Base-by-base conservation (phyloP, 805 yeast species). In the Metschnikowia kofuensis region DNA sequence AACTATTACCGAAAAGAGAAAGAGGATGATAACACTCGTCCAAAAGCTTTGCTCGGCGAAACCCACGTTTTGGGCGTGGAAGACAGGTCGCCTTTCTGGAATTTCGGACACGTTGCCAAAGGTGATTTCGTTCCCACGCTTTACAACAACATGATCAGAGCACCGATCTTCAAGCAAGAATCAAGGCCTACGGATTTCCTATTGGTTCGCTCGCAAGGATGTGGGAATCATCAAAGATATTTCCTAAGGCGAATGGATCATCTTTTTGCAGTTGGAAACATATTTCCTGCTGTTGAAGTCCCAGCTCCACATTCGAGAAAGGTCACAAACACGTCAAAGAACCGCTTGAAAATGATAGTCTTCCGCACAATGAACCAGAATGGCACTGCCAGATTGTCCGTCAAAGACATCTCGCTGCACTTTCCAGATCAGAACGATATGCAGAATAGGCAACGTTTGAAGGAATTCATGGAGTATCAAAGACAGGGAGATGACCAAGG, bases 221-320 rank as follows among this genome's bases (percentile, higher is more conserved):
- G 84, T 39, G 91, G 91, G n/a, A 67, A 74, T 2, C 84, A 84
- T 49, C 87, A 82, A 53, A 76, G 82, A 46, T 89, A 81, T 60
- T 91, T 74, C 59, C 61, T 94, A 54, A 76, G 95, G 54, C 75
- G 75, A 15, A 77, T 94, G 26, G 84, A 84, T 44, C 83, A 84
- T 62, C 62, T 88, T 42, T 94, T 89, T 65, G 83, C 89, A 0
- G 96, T 91, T 12, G 99, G 99, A 1, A 96, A 94, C 62, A 79
- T 87, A 0, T 83, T 89, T 56, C 99, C 99, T 1, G 96, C 89
- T 2, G 87, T 88, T 41, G 97, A 89, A 60, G 85, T 94, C 32
- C 99, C 99, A 0, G 97, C 98, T 1, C 99, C 99, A 2, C 97
- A 94, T 64, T 89, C 97, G 1, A 80, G 99, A 66, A 90, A 89